A percentile compares a stretch with the other conserved stretches of the same genome.
Evolutionary conservation across 768 basidiomycete species (phyloP).

Genomic region (Boletus rubropictus): DNA sequence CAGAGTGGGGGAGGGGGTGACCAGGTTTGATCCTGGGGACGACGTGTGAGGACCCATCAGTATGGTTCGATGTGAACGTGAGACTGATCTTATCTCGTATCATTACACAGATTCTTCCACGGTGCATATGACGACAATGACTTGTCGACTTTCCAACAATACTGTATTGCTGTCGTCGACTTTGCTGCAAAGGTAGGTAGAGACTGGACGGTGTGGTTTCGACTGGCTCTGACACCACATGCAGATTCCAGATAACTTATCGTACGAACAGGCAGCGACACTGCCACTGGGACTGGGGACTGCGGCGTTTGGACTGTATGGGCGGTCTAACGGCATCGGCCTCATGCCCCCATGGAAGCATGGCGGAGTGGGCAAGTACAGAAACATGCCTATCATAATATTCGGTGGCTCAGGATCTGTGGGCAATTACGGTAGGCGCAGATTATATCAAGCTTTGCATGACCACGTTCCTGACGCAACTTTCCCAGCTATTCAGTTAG

Average conservation of each 20-base stretch:
- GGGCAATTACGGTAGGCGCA: slow-evolving; percentile 42
- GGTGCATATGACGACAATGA: slow-evolving; percentile 36
- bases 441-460: slow-evolving; percentile 3
- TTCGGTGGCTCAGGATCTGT: slow-evolving; percentile 46
- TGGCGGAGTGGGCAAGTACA: slow-evolving; percentile 36
- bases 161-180: slow-evolving; percentile 36
- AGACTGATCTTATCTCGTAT: slow-evolving; percentile 23
- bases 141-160: slow-evolving; percentile 41
- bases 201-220: background rate
- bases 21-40: slow-evolving; percentile 45
- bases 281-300: slow-evolving; percentile 46
- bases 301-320: slow-evolving; percentile 47
- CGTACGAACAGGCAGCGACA: slow-evolving; percentile 45
- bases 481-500: slow-evolving; percentile 34
- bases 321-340: slow-evolving; percentile 35
- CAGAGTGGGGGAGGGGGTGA: slow-evolving; percentile 47
- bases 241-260: slow-evolving; percentile 42
- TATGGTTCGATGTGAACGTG: slow-evolving; percentile 2
- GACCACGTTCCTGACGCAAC: slow-evolving; percentile 12
- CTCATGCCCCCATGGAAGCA: slow-evolving; percentile 37
- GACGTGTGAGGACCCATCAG: slow-evolving; percentile 38
- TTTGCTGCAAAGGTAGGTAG: slow-evolving; percentile 36
- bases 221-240: slow-evolving; percentile 8
- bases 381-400: slow-evolving; percentile 41
- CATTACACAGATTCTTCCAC: slow-evolving; percentile 34